Base-by-base conservation (phyloP, 352 stramenopile species). In the Phytophthora litchii region DNA sequence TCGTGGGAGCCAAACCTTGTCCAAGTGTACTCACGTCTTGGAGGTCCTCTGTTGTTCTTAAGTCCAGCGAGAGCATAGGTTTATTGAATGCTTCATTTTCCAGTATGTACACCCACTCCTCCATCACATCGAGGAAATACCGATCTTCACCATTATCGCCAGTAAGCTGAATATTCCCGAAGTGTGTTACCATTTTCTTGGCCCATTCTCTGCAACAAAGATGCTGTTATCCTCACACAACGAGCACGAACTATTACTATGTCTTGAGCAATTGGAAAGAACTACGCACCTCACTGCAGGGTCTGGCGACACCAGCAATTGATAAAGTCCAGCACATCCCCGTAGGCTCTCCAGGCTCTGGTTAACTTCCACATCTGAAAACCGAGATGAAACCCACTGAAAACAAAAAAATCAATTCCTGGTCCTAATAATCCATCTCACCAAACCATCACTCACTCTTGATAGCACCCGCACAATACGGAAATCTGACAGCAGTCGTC, bases 71-170 rank as follows among this genome's bases (percentile, higher is more conserved):
- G 14, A 92, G 58, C 29, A 92, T 64, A 2, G 77, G 64, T 42
- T 72, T 74, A 34, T 96, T 93, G 60, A 92, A 96, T 8, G 72
- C 76, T 60, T 70, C 66, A 34, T 76, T 93, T 62, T 96, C 87
- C 19, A 96, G 34, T 37, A 94, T 81, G 48, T 85, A 96, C 82
- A 92, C 91, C 83, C 86, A 94, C 54, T 96, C 87, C 42, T 96
- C 85, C 27, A 96, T 64, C 17, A 92, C 84, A 34, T 77, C 74
- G 29, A 92, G 64, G 34, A 91, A 83, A 29, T 70, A 64, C 23
- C 75, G 65, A 16, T 83, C 72, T 48, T 81, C 49, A 0, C 48
- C 78, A 35, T 63, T 70, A 34, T 88, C 76, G 4, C 71, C 58
- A 27, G 72, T 70, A 44, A 93, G 60, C 17, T 91, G 75, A 29